These are phyloP conservation scores for Arachis stenosperma DNA, from an alignment of 306 rosid genomes.

Conservation along the genomic window DNA sequence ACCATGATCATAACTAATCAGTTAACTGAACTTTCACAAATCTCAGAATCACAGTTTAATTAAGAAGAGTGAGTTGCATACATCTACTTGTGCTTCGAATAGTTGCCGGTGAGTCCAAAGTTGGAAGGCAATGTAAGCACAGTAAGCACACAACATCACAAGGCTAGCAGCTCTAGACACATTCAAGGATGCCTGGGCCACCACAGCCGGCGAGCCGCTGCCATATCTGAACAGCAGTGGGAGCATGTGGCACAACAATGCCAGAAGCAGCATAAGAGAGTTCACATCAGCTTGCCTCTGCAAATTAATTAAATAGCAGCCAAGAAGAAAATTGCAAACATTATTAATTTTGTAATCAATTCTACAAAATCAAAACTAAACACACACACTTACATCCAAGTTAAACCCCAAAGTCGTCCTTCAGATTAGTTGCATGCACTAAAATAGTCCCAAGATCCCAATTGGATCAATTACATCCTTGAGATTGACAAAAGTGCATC, in stretches of 20 bases:
- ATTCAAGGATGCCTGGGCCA: constrained; percentile 49
- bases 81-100: constrained; percentile 63
- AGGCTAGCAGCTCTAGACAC: constrained; percentile 79
- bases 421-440: too few species aligned
- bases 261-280: constrained; percentile 66
- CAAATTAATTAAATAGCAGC: background rate
- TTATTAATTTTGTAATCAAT: too few species aligned
- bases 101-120: constrained; percentile 75
- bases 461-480: too few species aligned
- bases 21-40: background rate
- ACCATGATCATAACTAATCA: constrained; percentile 3
- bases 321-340: background rate
- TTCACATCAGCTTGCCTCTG: constrained; percentile 89
- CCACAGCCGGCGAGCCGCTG: constrained; percentile 25
- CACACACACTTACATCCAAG: too few species aligned
- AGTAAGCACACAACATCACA: constrained; percentile 73
- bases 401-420: too few species aligned
- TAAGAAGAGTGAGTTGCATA: constrained; percentile 30
- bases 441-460: too few species aligned
- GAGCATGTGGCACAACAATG: constrained; percentile 71
- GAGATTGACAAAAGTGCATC: too few species aligned
- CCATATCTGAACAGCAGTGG: constrained; percentile 58
- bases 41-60: background rate
- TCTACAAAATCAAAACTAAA: too few species aligned
- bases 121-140: constrained; percentile 74